These are phyloP conservation scores for Rhizopus arrhizus DNA, from an alignment of 371 early-diverging fungal species.

Conservation along the genomic window DNA sequence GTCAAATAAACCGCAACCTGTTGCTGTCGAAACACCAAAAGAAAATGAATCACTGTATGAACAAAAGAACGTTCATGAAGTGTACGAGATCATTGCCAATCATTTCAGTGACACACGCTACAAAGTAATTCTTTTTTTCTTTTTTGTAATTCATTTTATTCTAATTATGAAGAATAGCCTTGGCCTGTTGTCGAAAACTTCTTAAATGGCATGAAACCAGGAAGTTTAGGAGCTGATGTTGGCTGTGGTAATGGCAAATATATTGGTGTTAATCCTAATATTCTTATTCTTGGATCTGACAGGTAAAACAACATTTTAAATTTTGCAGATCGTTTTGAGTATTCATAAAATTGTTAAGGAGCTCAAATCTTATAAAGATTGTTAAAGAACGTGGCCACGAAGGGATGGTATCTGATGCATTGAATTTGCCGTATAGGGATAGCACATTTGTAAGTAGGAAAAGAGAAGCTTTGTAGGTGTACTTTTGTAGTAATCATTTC, in stretches of 20 bases:
- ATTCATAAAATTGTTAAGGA: constrained; percentile 42
- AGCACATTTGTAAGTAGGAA: constrained; percentile 65
- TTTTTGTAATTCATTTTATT: background rate
- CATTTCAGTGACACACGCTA: constrained; percentile 96
- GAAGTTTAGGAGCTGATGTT: constrained; percentile 88
- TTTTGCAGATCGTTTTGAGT: background rate
- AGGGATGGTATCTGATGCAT: constrained; percentile 83
- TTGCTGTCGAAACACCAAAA: constrained; percentile 54
- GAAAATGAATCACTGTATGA: constrained; percentile 64
- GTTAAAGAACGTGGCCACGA: constrained; percentile 77
- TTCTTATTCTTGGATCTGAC: constrained; percentile 85
- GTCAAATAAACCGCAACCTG: constrained; percentile 56
- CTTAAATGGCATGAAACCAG: constrained; percentile 59
- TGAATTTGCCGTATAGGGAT: constrained; percentile 75
- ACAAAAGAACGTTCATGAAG: constrained; percentile 82
- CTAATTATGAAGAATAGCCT: constrained; percentile 51
- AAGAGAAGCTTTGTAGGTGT: background rate
- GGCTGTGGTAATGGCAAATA: constrained; percentile 99
- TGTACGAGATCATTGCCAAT: constrained; percentile 89
- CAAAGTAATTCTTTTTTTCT: constrained; percentile 61
- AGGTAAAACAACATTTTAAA: constrained; percentile 50
- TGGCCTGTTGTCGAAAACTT: constrained; percentile 97
- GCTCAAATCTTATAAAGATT: constrained; percentile 80
- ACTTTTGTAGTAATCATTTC: no score
- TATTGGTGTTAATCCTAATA: constrained; percentile 77